Evolutionary conservation across 352 stramenopile species (phyloP).

Genomic region (Globisporangium canariense): DNA sequence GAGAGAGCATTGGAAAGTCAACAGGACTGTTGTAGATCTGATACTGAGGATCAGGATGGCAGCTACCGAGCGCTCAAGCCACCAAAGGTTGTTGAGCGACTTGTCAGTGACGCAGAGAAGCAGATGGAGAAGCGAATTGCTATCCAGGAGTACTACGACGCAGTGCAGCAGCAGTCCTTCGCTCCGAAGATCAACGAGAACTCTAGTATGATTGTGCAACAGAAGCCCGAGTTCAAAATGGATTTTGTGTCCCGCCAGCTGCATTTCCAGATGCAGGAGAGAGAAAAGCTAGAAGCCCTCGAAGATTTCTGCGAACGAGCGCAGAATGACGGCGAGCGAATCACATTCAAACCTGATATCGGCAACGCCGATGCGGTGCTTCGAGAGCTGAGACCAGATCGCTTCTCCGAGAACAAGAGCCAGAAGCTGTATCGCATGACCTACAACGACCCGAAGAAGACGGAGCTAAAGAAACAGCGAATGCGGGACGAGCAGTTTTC

Average conservation of each 20-base stretch:
- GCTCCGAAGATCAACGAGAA: constrained; percentile 55
- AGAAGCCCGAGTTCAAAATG: constrained; percentile 72
- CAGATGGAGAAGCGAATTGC: constrained; percentile 42
- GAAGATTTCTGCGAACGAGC: constrained; percentile 42
- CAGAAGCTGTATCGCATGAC: constrained; percentile 66
- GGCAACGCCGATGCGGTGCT: constrained; percentile 72
- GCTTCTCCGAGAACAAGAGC: constrained; percentile 45
- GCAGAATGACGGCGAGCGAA: constrained; percentile 25
- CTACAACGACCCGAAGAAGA: constrained; percentile 59
- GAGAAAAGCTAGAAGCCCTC: constrained; percentile 53
- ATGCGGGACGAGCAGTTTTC: constrained; percentile 49
- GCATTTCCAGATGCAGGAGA: constrained; percentile 66
- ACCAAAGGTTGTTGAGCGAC: constrained; percentile 46
- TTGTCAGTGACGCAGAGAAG: constrained; percentile 48
- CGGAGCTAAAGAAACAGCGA: constrained; percentile 57
- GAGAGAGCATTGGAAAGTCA: constrained; percentile 20
- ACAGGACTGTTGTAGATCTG: constrained; percentile 5
- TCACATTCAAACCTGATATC: constrained; percentile 78
- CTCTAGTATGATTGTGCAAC: constrained; percentile 46
- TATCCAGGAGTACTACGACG: constrained; percentile 71
- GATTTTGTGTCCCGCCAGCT: constrained; percentile 69
- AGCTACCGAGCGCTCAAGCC: constrained; percentile 15
- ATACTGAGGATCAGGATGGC: constrained; percentile 9
- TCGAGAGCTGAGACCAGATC: constrained; percentile 56
- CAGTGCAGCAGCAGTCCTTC: constrained; percentile 57